Base-by-base conservation (phyloP, 1,284 basidiomycete genomes). In the Leccinum subrobustum region DNA sequence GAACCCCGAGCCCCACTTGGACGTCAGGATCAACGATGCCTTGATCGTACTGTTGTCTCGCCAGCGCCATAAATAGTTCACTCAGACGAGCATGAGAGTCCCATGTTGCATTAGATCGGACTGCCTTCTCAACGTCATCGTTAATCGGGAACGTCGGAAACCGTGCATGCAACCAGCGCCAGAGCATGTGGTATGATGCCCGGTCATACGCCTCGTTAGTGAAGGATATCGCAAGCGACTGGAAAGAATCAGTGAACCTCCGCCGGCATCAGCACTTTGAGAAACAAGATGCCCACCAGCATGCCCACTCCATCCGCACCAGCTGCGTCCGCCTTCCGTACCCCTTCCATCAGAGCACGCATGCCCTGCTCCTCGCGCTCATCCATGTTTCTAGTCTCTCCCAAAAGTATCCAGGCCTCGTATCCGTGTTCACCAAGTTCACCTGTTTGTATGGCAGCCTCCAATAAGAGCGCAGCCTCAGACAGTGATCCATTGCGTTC, bases 211-310 rank as follows among this genome's bases (percentile, higher is more conserved):
- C 88, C 78, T 99, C 97, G 73, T 99, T 99, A 53, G 96, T 98
- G 76, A 95, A 99, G 4, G 94, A 95, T 66, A 98, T 96, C 3
- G 97, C 96, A 18, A 99, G 84, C 4, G 93, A 93, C 94, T 96
- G 63, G 25, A 58, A 62, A 57, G 23, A n/a, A 33, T 44, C 18
- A 31, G 56, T 62, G 51, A 54, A 37, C 47, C 44, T 35, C 23
- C 7, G 7, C 20, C 6, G 4, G 11, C 44, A 14, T 58, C 11
- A 59, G n/a, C 27, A 37, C 11, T 20, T 62, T 9, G 23, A 42
- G 42, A 37, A 39, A 60, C 33, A 29, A 35, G 9, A 14, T 55
- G 79, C 88, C 67, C 73, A 95, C 91, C 66, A 95, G 80, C 86
- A 96, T 89, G 64, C 94, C 92, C 55, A 84, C 85, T 7, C 91